Percentiles rank a stretch among this genome's conserved stretches.
phyloP scores from a whole-genome alignment of 2,329 filamentous ascomycete species.

The Achaetomium macrosporum region DNA sequence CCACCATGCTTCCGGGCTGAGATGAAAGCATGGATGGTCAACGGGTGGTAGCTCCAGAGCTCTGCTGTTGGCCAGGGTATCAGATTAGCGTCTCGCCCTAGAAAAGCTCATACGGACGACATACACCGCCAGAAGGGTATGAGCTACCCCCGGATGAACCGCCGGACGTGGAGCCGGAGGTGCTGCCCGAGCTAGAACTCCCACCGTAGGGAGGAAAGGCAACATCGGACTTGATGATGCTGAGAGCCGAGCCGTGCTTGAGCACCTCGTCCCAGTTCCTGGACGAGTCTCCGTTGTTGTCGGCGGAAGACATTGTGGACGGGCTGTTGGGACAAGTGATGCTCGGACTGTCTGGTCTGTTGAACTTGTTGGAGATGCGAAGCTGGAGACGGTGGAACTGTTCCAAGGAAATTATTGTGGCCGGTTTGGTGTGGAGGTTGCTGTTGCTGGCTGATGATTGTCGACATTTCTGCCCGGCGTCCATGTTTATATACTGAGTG shows the following conservation, averaged over 20 bases:
- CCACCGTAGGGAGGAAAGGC: slow-evolving; percentile 13
- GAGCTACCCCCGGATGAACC: neutral
- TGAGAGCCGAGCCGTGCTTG: slow-evolving; percentile 16
- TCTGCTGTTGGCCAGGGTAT: neutral
- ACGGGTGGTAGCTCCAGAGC: neutral
- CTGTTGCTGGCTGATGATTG: neutral
- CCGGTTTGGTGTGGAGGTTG: neutral
- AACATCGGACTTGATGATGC: slow-evolving; percentile 18
- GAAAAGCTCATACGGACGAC: neutral
- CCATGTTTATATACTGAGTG: too few relatives aligned
- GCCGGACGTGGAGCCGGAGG: slow-evolving; percentile 3
- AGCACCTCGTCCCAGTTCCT: slow-evolving; percentile 18
- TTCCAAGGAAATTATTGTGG: neutral
- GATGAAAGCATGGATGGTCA: neutral
- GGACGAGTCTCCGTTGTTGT: slow-evolving; percentile 4
- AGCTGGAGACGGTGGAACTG: neutral
- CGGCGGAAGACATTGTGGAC: slow-evolving; percentile 10
- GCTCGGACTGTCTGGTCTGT: neutral
- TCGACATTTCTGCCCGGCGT: neutral
- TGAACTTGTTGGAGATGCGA: neutral
- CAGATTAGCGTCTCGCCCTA: neutral
- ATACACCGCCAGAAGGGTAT: slow-evolving; percentile 4
- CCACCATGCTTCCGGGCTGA: neutral
- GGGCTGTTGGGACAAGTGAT: neutral
- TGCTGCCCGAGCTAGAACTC: slow-evolving; percentile 6